Percentiles rank a stretch among this genome's conserved stretches.
These are phyloP conservation scores for Escallonia rubra DNA, from an alignment of 129 eudicot genomes.

Conservation along the genomic window DNA sequence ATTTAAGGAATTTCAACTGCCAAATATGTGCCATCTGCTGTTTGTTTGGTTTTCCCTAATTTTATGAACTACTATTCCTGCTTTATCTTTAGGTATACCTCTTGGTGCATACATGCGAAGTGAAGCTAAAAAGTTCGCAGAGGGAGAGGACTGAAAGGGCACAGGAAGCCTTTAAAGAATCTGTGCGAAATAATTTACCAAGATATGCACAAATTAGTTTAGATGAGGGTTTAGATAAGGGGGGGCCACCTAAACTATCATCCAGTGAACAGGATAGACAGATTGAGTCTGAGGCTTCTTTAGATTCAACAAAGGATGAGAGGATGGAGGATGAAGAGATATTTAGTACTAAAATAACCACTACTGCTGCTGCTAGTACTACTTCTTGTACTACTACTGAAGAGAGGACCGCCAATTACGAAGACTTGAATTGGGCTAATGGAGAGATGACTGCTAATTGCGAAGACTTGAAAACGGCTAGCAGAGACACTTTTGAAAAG, in stretches of 20 bases:
- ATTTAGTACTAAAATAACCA: too few relatives aligned
- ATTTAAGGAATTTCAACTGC: background rate
- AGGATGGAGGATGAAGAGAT: conserved; percentile 26
- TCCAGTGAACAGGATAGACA: conserved; percentile 20
- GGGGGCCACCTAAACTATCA: conserved; percentile 22
- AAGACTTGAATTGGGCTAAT: conserved; percentile 30
- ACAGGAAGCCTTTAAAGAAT: conserved; percentile 25
- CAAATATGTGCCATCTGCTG: background rate
- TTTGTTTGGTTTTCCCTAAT: too few relatives aligned
- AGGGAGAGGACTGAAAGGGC: conserved; percentile 17
- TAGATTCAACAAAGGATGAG: conserved; percentile 28
- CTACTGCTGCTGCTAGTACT: background rate
- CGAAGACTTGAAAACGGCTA: conserved; percentile 34
- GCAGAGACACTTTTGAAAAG: conserved; percentile 25
- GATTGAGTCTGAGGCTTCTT: conserved; percentile 21
- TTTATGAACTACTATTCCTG: background rate
- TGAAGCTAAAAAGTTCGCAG: conserved; percentile 37
- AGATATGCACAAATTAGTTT: conserved; percentile 22
- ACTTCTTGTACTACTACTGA: conserved; percentile 8
- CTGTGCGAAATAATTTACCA: conserved; percentile 21
- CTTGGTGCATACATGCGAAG: conserved; percentile 72
- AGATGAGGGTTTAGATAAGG: conserved; percentile 17
- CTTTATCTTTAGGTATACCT: conserved; percentile 63
- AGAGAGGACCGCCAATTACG: conserved; percentile 29
- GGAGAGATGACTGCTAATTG: conserved; percentile 13